Conservation (phyloP, 2,329 filamentous ascomycete species). For the Neopestalotiopsis rosae region DNA sequence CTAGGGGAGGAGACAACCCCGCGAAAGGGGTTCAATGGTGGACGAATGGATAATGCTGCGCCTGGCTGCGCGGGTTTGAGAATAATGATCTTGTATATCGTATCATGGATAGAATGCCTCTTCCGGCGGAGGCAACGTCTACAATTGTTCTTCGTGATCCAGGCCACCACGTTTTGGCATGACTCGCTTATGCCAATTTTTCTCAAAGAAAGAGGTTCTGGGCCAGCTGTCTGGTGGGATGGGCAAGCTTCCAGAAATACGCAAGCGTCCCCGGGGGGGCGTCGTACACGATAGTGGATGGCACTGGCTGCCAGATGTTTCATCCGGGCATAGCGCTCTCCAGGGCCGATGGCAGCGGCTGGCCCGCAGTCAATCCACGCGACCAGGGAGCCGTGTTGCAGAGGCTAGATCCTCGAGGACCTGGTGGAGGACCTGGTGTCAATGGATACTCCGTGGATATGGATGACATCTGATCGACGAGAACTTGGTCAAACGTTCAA, state of each 20-base stretch:
- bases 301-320: background rate
- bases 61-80: constrained; percentile 5
- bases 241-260: constrained; percentile 3
- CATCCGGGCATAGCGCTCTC: background rate
- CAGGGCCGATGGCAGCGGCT: background rate
- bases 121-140: background rate
- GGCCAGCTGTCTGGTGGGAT: background rate
- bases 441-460: background rate
- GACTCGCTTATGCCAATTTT: background rate
- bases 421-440: background rate
- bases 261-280: background rate
- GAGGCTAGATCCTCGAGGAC: constrained; percentile 6
- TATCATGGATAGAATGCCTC: background rate
- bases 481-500: background rate
- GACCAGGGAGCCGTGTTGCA: background rate
- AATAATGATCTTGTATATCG: background rate
- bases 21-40: constrained; percentile 8
- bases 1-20: constrained; percentile 9
- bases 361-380: background rate
- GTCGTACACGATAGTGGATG: constrained; percentile 2
- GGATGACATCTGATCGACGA: background rate
- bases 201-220: background rate
- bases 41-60: background rate
- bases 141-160: background rate
- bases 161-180: background rate